These are phyloP conservation scores for Pleurotus sapidus DNA, from an alignment of 768 basidiomycete species.

Conservation along the genomic window DNA sequence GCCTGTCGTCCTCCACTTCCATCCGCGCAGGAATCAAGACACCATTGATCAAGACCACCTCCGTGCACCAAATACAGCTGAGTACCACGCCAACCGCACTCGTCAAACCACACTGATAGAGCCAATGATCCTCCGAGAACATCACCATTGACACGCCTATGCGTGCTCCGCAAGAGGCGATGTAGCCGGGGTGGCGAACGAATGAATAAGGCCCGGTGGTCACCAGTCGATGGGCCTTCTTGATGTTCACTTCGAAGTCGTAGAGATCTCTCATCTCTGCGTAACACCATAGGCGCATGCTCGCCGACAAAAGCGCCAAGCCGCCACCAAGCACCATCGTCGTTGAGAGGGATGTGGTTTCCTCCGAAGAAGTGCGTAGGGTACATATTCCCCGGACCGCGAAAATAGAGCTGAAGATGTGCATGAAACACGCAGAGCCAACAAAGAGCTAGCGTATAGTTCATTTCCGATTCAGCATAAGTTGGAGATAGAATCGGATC, in stretches of 20 bases:
- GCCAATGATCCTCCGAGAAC: not conserved
- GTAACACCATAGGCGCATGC: not conserved
- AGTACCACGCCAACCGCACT: not conserved
- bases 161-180: not conserved
- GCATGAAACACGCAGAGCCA: no score
- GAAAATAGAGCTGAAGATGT: no score
- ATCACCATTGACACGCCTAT: not conserved
- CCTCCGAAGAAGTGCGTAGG: no score
- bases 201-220: not conserved
- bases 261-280: not conserved
- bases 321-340: no score
- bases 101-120: not conserved
- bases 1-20: conserved; percentile 3
- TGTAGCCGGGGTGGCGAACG: not conserved
- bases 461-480: no score
- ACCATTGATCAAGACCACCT: no score
- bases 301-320: no score
- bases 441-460: no score
- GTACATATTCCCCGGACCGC: no score
- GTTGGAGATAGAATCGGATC: no score
- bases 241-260: not conserved
- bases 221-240: not conserved
- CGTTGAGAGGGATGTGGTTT: no score
- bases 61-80: no score
- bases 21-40: not conserved